Conservation (phyloP, 352 stramenopile genomes). For the Globisporangium spinosum region DNA sequence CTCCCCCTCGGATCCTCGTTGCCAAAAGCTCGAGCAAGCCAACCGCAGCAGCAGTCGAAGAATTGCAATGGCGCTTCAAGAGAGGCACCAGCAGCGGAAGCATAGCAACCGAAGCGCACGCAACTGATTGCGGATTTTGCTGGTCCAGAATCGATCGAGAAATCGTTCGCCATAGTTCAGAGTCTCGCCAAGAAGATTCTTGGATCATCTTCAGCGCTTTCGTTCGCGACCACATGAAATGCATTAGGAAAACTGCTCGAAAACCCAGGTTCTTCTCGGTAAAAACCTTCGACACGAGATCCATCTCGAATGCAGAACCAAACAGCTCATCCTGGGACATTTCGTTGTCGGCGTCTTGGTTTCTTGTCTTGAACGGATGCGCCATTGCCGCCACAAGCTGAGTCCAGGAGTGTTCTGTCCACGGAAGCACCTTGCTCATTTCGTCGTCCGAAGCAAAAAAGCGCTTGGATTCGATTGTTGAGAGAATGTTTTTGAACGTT, state of each 20-base stretch:
- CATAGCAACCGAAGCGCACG: slow-evolving; percentile 35
- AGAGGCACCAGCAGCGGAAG: slow-evolving; percentile 41
- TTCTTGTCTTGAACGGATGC: slow-evolving; percentile 23
- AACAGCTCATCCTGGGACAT: slow-evolving; percentile 5
- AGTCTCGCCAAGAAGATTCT: slow-evolving; percentile 38
- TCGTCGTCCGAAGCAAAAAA: slow-evolving; percentile 18
- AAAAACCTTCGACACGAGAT: slow-evolving; percentile 20
- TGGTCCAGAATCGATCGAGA: slow-evolving; percentile 35
- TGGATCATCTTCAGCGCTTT: slow-evolving; percentile 27
- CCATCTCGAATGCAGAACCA: background rate
- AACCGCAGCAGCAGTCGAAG: slow-evolving; percentile 32
- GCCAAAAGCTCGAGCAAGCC: slow-evolving; percentile 43
- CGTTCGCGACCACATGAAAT: slow-evolving; percentile 47
- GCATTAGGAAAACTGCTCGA: slow-evolving; percentile 36
- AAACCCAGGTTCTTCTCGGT: slow-evolving; percentile 23
- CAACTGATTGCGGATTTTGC: slow-evolving; percentile 20
- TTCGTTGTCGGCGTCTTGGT: slow-evolving; percentile 16
- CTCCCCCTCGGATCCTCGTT: slow-evolving; percentile 28
- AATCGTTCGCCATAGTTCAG: slow-evolving; percentile 35
- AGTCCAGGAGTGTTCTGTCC: slow-evolving; percentile 6
- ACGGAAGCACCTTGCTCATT: slow-evolving; percentile 1
- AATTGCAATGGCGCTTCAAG: slow-evolving; percentile 27
- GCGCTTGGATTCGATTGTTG: slow-evolving; percentile 32
- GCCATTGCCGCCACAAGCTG: slow-evolving; percentile 26
- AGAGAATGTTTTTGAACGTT: slow-evolving; percentile 36